Percentiles rank a stretch among this genome's conserved stretches.
Evolutionary conservation across 352 stramenopile species (phyloP).

Genomic region (Pythium grandisporangium): DNA sequence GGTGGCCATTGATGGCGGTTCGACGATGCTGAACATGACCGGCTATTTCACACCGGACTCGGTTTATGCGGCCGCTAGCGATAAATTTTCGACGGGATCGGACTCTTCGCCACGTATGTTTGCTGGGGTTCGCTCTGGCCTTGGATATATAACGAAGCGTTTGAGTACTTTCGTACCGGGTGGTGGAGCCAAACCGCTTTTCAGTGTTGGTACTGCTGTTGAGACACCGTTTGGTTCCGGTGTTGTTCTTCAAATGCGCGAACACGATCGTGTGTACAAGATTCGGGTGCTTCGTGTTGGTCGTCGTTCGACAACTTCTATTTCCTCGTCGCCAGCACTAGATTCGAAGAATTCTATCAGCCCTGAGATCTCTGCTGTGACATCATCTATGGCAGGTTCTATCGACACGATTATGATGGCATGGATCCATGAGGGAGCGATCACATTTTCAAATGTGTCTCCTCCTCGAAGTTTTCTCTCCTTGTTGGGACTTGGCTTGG

Average conservation of each 20-base stretch:
- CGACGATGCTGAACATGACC: constrained; percentile 29
- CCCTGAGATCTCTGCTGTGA: too few species aligned
- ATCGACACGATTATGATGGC: too few species aligned
- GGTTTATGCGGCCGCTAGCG: constrained; percentile 30
- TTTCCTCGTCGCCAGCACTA: too few species aligned
- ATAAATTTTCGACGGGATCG: constrained; percentile 17
- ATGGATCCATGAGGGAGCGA: constrained; percentile 44
- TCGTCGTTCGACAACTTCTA: too few species aligned
- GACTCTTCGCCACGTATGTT: constrained; percentile 60
- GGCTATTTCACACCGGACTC: constrained; percentile 40
- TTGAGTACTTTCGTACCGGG: constrained; percentile 65
- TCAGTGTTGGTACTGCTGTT: constrained; percentile 39
- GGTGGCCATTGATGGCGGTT: constrained; percentile 31
- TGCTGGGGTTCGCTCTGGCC: constrained; percentile 49
- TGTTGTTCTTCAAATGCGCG: constrained; percentile 57
- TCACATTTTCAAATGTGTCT: constrained; percentile 40
- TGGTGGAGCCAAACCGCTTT: constrained; percentile 28
- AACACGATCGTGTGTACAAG: constrained; percentile 55
- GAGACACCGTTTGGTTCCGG: constrained; percentile 71
- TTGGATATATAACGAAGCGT: constrained; percentile 78
- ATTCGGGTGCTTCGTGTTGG: constrained; percentile 41
- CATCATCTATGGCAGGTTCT: too few species aligned
- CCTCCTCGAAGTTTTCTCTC: constrained; percentile 65
- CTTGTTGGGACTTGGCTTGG: constrained; percentile 36
- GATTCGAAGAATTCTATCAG: too few species aligned